A percentile compares a stretch with the other conserved stretches of the same genome.
Conservation (phyloP, 192 early-diverging fungal genomes). For the Coemansia sp. region DNA sequence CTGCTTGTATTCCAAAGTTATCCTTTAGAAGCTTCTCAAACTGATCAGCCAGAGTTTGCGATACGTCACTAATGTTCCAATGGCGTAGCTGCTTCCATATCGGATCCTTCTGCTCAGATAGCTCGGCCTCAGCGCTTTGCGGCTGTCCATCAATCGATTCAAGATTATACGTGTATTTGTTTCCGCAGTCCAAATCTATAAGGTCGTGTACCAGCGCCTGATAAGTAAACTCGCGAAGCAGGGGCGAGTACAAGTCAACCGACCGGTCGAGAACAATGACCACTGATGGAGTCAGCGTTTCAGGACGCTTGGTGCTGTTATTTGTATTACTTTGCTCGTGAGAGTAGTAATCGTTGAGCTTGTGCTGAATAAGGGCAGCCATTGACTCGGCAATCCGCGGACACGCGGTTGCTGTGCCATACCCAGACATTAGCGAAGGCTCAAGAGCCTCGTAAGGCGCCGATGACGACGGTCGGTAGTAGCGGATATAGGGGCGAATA, state of each 20-base stretch:
- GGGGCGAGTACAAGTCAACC: constrained; percentile 83
- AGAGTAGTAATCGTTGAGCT: constrained; percentile 69
- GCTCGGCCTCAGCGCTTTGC: constrained; percentile 24
- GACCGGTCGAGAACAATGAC: constrained; percentile 88
- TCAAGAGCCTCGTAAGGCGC: background rate
- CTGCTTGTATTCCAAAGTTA: constrained; percentile 24
- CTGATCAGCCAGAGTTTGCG: constrained; percentile 29
- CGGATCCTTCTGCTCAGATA: constrained; percentile 42
- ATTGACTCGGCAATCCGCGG: constrained; percentile 41
- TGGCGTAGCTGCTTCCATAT: constrained; percentile 55
- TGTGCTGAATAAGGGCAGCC: constrained; percentile 58
- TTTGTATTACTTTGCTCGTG: constrained; percentile 42
- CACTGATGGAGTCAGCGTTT: constrained; percentile 61
- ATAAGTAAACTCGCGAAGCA: constrained; percentile 97
- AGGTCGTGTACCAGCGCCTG: constrained; percentile 96
- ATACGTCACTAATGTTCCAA: constrained; percentile 46
- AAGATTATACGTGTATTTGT: constrained; percentile 25
- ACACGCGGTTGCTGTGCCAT: background rate
- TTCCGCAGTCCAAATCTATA: constrained; percentile 51
- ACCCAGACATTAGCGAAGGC: background rate
- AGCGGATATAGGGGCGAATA: constrained; percentile 40
- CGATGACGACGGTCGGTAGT: constrained; percentile 28
- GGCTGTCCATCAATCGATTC: constrained; percentile 11
- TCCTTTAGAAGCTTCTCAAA: constrained; percentile 34
- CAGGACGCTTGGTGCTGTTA: background rate